Percentiles rank a stretch among this genome's conserved stretches.
phyloP scores from a whole-genome alignment of 768 basidiomycete species.

The Trametes elegans region DNA sequence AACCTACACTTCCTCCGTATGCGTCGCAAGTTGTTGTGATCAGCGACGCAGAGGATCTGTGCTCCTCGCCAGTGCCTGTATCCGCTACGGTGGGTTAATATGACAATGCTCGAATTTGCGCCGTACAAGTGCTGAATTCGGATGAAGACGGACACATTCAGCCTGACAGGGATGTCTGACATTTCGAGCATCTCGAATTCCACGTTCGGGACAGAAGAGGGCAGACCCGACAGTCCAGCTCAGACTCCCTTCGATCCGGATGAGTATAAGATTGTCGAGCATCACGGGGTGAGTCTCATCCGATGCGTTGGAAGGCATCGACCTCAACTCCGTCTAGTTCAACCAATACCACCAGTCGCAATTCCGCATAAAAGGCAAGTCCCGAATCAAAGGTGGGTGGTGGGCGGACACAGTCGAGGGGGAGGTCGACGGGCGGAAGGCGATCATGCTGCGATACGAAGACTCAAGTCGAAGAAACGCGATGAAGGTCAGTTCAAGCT shows the following conservation, averaged over 20 bases:
- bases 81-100: background rate
- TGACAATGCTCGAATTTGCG: no score
- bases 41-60: background rate
- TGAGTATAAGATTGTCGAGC: conserved; percentile 20
- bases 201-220: no score
- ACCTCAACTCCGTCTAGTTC: conserved; percentile 34
- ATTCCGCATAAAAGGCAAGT: conserved; percentile 36
- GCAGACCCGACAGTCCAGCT: background rate
- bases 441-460: conserved; percentile 46
- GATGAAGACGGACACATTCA: background rate
- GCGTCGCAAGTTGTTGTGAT: background rate
- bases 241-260: conserved; percentile 1
- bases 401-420: conserved; percentile 45
- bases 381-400: conserved; percentile 43
- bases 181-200: background rate
- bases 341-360: conserved; percentile 51
- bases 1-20: conserved; percentile 4
- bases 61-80: conserved; percentile 3
- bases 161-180: background rate
- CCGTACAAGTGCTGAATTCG: background rate
- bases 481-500: conserved; percentile 29
- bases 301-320: background rate
- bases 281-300: conserved; percentile 34
- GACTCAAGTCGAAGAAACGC: conserved; percentile 33
- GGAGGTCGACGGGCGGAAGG: conserved; percentile 38